These are phyloP conservation scores for Lactuca sativa DNA, from an alignment of 129 eudicot genomes.

Conservation along the genomic window DNA sequence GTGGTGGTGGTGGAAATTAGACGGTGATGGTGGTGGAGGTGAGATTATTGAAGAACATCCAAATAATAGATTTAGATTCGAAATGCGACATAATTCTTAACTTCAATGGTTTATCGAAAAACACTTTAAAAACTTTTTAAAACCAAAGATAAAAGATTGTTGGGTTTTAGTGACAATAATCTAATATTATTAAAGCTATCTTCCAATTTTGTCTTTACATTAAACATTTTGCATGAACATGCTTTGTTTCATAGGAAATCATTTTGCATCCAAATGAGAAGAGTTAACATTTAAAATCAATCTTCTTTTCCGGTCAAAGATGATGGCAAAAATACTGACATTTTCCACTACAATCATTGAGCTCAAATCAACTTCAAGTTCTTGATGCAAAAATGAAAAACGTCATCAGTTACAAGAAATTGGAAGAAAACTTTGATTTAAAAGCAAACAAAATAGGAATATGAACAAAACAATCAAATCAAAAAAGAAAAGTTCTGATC, in stretches of 20 bases:
- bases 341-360: not conserved
- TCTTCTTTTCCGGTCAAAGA: not conserved
- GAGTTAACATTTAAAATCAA: not conserved
- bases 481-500: slow-evolving; percentile 25
- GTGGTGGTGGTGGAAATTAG: no score
- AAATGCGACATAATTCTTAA: no score
- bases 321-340: not conserved
- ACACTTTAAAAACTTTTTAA: no score
- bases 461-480: not conserved
- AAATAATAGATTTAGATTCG: no score
- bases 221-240: not conserved
- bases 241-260: not conserved
- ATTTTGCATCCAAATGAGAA: not conserved
- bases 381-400: not conserved
- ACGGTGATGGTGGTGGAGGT: no score
- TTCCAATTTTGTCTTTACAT: not conserved
- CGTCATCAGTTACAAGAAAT: not conserved
- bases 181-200: not conserved
- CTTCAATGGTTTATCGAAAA: no score
- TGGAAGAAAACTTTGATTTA: not conserved
- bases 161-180: no score
- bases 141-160: no score
- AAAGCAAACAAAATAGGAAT: not conserved
- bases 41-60: no score
- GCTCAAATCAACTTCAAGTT: not conserved